Base-by-base conservation (phyloP, 768 basidiomycete species). In the Boletus pseudo-olivaceus region DNA sequence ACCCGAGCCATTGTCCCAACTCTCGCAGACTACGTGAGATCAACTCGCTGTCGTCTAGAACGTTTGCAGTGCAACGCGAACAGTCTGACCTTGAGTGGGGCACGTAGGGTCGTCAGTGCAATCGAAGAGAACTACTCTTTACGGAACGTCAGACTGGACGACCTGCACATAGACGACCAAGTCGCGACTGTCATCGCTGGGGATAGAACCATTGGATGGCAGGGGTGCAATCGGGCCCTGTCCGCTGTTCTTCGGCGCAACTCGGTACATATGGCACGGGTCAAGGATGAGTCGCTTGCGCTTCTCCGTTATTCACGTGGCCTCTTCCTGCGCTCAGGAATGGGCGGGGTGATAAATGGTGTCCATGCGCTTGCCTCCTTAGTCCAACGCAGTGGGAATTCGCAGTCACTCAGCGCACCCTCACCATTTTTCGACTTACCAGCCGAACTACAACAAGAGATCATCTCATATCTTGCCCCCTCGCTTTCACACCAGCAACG, bases 401-500 rank as follows among this genome's bases (percentile, higher is more conserved):
- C 60, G 5, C 47, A 39, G 11, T 51, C 48, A 19, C 32, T 55
- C 45, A 12, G 55, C 15, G 19, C 34, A 4, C 55, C 56, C 15
- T 59, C 62, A 55, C 66, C 72, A 7, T 78, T 81, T 61, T 57
- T 63, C 27, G 34, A 56, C n/a, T 67, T 88, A 12, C 87, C 87
- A 3, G 67, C 66, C 9, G 86, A 88, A 64, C 69, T 88, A 7
- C 78, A 80, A 51, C 75, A 81, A 11, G 64, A 82, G 63, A 78
- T 84, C 35, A 74, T 87, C 33, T 78, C 82, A 12, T 78, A 80
- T 60, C 67, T 85, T 20, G 80, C 83, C 5, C 84, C 84, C 15
- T 72, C 67, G 1, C 76, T 88, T 47, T 85, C 85, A 17, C 63
- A 75, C 19, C 67, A 71, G 2, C 86, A 88, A 60, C 78, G 78